Base-by-base conservation (phyloP, 2,329 filamentous ascomycete genomes). In the Fusarium sarcochroum region DNA sequence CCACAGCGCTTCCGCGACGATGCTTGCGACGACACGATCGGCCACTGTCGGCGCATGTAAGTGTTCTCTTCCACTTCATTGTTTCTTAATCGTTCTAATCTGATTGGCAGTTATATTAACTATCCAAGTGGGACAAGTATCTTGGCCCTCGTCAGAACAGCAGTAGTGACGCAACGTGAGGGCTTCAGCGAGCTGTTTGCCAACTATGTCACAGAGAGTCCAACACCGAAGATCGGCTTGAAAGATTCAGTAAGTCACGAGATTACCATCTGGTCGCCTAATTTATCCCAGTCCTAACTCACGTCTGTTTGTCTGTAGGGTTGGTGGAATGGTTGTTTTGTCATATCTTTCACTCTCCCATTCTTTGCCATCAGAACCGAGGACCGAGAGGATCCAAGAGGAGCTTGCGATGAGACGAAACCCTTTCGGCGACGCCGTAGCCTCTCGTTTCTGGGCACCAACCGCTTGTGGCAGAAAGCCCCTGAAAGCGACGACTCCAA, bases 31-130 rank as follows among this genome's bases (percentile, higher is more conserved):
- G 25, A 10, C 44, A 7, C 27, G n/a, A 18, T 47, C 20, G 18
- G 44, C 14, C 44, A 21, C 32, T 18, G 44, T 32, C 44, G 44
- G 32, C 38, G 57, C 4, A 45, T 60, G 57, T 60, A 44, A 20
- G 56, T 37, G 13, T 6, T 18, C 32, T 20, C 5, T n/a, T n/a
- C n/a, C n/a, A n/a, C n/a, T n/a, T n/a, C n/a, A n/a, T n/a, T n/a
- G n/a, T n/a, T n/a, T n/a, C n/a, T n/a, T n/a, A n/a, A n/a, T n/a
- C n/a, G n/a, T n/a, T n/a, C n/a, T n/a, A n/a, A n/a, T n/a, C n/a
- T n/a, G n/a, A 20, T 15, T 15, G 15, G n/a, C 20, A 70, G 68
- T 13, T 67, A 67, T 20, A 67, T 70, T 15, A 59, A 61, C 13
- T 21, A 68, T 34, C 21, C 51, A 6, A 48, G 53, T 47, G 55